Base-by-base conservation (phyloP, 2,329 filamentous ascomycete genomes). In the Venturia oleaginea region DNA sequence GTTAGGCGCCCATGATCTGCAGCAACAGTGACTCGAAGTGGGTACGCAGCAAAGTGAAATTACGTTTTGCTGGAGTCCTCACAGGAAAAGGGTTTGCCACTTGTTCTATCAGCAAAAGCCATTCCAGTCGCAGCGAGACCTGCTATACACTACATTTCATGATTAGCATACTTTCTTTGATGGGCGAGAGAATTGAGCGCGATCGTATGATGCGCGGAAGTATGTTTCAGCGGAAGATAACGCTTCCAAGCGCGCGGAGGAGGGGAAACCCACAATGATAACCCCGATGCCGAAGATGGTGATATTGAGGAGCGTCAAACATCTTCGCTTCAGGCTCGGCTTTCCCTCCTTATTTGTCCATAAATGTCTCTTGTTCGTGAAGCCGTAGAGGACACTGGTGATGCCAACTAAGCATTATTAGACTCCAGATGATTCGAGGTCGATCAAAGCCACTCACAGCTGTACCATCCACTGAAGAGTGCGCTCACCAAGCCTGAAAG, bases 401-500 rank as follows among this genome's bases (percentile, higher is more conserved):
- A 67, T 22, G 22, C 65, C 65, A 40, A 61, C 64, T 64, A 64
- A 2, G 27, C 17, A n/a, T 19, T 19, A 24, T 57, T 48, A 64
- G 40, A n/a, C 15, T 24, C 55, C 17, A 60, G 17, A 37, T 37
- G 46, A 19, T 34, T 17, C 27, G 30, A 59, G 37, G 27, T n/a
- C 19, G 30, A 27, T 15, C 17, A 57, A 4, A 32, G 59, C 10
- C 78, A 81, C 62, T 74, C 70, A 77, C 74, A 83, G 63, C 83
- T 86, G 72, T 90, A 90, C 86, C 87, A 89, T 63, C 81, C 84
- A 24, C 82, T 84, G 66, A 89, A 61, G 43, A 48, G 32, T 7
- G 66, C 72, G 19, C 72, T 75, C 69, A 67, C 71, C 42, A 90
- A 74, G 4, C 83, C 83, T n/a, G 91, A 76, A 10, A 91, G 76